Evolutionary conservation across 1,284 basidiomycete species (phyloP), one percentile per base, ranked within the genome.

Genomic region (Sporisorium iseilematis-ciliati): DNA sequence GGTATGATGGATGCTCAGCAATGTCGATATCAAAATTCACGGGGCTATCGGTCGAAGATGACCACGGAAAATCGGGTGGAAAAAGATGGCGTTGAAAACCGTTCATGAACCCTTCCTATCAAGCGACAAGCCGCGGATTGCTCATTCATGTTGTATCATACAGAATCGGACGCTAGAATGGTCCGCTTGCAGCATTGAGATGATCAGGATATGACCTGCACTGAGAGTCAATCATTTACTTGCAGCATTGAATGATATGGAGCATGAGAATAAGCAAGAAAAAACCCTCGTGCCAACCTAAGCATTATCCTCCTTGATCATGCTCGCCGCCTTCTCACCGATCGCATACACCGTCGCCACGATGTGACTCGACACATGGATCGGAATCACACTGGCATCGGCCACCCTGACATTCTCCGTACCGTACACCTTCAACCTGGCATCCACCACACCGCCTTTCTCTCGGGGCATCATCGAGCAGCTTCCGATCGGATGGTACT

Each of bases 401-500:
- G 86, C 82, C 14, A 87, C 84, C 26, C 86, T 81, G 72, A 93
- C 87, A 86, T 92, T 91, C 81, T 88, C 78, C 5, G 88, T 87
- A 20, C 91, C 91, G 80, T 91, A 90, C 18, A 92, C 91, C 77
- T 87, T 87, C 46, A 92, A 85, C 54, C 89, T 86, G 21, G 89
- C 86, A 81, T 90, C 89, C 49, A 92, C 90, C 50, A 92, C 91
- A 69, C 91, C 91, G 42, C 91, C 91, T 60, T 87, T 84, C n/a
- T 86, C 86, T 65, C 87, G 84, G 1, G 91, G 91, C 57, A 91
- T 86, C 91, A 91, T 91, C 7, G 90, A 87, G 78, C 88, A 89
- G 29, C 90, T 88, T 69, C 89, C 89, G 23, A 88, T 87, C 2
- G 90, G 90, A 84, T 82, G 81, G 65, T 83, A 82, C 66, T 79